Base-by-base conservation (phyloP, 371 early-diverging fungal genomes). In the Choanephora cucurbitarum region DNA sequence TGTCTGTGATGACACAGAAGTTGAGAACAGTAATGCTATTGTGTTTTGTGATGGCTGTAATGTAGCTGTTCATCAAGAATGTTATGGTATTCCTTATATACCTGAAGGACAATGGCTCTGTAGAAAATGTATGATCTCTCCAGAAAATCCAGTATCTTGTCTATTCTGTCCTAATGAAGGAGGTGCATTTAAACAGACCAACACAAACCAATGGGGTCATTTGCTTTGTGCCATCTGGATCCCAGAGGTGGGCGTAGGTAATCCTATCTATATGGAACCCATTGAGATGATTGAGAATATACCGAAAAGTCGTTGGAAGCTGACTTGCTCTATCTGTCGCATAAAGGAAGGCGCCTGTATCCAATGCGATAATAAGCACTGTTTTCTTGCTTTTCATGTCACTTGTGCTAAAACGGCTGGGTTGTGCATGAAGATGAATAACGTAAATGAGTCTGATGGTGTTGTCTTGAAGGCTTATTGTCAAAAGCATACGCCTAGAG, bases 81-180 rank as follows among this genome's bases (percentile, higher is more conserved):
- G 99, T 69, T 99, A 99, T 71, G 99, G 99, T n/a, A 90, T 99
- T 23, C 99, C 99, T 8, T 97, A 91, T 67, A 98, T 99, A 47
- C 99, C 99, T 14, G 99, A 99, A 76, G 99, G 99, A 11, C 96
- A 94, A 70, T 99, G 98, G 98, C 84, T 99, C n/a, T 99, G 99
- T 69, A 85, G 98, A 19, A 93, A 91, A 66, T 99, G 99, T 75
- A 93, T 96, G 89, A 72, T 97, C 22, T 87, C 90, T 7, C 99
- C 99, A 1, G 94, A 91, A 54, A 82, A 79, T 47, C 91, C 90
- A n/a, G 91, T 94, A 14, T 73, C 88, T 5, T 99, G 99, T 68
- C 66, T 96, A 15, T 88, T 98, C 56, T 99, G 99, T 62, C 97
- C 95, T 9, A 88, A 89, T 50, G 85, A 88, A 60, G 97, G 94